These are phyloP conservation scores for Claviceps cyperi DNA, from an alignment of 2,329 filamentous ascomycete species.

Conservation along the genomic window DNA sequence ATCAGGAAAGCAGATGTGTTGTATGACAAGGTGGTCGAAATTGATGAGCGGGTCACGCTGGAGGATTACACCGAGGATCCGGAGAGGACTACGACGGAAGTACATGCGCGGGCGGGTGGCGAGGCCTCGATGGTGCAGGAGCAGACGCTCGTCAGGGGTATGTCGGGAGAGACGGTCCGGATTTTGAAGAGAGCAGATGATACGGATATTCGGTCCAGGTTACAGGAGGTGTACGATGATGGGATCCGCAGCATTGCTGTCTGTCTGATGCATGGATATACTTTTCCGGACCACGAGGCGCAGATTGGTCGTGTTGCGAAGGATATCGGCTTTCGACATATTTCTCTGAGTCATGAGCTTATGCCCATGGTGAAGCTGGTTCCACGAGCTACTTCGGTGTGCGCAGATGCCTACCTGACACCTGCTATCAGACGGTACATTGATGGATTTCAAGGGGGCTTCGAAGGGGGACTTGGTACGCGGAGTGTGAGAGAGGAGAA, in stretches of 20 bases:
- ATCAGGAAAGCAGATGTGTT: slow-evolving; percentile 54
- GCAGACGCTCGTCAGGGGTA: slow-evolving; percentile 48
- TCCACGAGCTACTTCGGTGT: slow-evolving; percentile 27
- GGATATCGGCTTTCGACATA: slow-evolving; percentile 29
- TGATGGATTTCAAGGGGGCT: slow-evolving; percentile 21
- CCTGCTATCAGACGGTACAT: slow-evolving; percentile 23
- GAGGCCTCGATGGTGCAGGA: slow-evolving; percentile 25
- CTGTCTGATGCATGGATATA: slow-evolving; percentile 60
- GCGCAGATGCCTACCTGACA: slow-evolving; percentile 29
- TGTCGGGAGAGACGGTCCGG: slow-evolving; percentile 54
- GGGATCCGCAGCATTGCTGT: slow-evolving; percentile 41
- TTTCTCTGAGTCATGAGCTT: slow-evolving; percentile 22
- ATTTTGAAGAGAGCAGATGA: slow-evolving; percentile 47
- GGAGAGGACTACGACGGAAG: slow-evolving; percentile 23
- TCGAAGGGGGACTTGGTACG: slow-evolving; percentile 20
- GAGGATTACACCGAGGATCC: slow-evolving; percentile 64
- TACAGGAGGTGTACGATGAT: slow-evolving; percentile 45
- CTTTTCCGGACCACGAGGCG: slow-evolving; percentile 40
- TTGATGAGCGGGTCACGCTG: slow-evolving; percentile 61
- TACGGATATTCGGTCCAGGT: slow-evolving; percentile 35
- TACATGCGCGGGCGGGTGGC: slow-evolving; percentile 36
- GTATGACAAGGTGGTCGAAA: slow-evolving; percentile 55
- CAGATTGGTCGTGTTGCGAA: slow-evolving; percentile 20
- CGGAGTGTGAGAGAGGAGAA: slow-evolving; percentile 54
- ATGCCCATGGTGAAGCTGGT: slow-evolving; percentile 30